phyloP scores from a whole-genome alignment of 257 asterid species.

The Fraxinus anomala region DNA sequence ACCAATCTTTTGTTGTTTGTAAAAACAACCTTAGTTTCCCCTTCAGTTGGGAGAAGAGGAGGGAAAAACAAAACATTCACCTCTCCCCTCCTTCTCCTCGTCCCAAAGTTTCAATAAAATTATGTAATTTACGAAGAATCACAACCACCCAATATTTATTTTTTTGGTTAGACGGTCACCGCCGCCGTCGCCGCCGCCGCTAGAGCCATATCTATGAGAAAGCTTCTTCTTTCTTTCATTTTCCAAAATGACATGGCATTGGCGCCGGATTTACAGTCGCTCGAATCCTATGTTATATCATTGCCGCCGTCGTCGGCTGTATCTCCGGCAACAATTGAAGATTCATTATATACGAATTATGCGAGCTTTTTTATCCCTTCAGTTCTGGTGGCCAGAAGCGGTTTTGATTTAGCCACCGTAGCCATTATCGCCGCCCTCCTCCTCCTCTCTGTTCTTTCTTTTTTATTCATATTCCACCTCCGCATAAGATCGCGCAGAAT shows the following conservation, averaged over 20 bases:
- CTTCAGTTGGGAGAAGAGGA: constrained; percentile 39
- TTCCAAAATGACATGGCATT: constrained; percentile 23
- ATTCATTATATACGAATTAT: too few relatives aligned
- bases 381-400: constrained; percentile 32
- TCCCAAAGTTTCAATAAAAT: constrained; percentile 21
- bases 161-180: constrained; percentile 29
- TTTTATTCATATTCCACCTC: constrained; percentile 49
- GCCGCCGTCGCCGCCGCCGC: constrained; percentile 28
- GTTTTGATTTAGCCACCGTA: constrained; percentile 47
- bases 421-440: constrained; percentile 38
- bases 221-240: constrained; percentile 22
- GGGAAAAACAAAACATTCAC: constrained; percentile 18
- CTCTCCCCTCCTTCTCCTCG: not conserved
- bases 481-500: constrained; percentile 45
- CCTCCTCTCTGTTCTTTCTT: constrained; percentile 48
- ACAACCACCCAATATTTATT: constrained; percentile 16
- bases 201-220: constrained; percentile 51
- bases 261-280: constrained; percentile 13
- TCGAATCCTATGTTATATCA: not conserved
- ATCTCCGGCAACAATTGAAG: not conserved
- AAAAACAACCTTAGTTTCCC: constrained; percentile 16
- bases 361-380: constrained; percentile 19
- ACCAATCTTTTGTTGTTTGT: not conserved
- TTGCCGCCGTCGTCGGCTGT: constrained; percentile 10
- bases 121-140: constrained; percentile 43